Evolutionary conservation across 495 filamentous ascomycete genomes (phyloP).

Genomic region (Podospora tetraspora): DNA sequence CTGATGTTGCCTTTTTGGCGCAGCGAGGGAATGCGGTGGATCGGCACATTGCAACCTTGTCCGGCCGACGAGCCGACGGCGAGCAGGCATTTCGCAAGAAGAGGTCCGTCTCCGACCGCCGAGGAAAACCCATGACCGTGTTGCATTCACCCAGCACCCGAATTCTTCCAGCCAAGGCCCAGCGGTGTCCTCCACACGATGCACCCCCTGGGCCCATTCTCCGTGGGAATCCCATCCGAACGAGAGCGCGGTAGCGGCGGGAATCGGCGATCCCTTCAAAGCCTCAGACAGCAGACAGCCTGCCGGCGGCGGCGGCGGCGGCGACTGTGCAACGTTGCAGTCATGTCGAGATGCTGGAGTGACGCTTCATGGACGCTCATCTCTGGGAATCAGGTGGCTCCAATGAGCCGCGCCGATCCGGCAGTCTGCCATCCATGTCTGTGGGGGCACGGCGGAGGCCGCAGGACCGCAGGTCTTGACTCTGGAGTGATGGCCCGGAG

Average conservation of each 20-base stretch:
- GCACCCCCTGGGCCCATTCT: background rate
- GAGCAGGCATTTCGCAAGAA: background rate
- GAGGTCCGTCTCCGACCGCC: too few relatives aligned
- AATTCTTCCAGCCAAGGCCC: background rate
- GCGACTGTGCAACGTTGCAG: background rate
- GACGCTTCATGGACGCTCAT: background rate
- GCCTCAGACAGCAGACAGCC: background rate
- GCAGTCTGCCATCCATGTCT: background rate
- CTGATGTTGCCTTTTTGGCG: background rate
- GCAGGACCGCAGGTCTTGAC: background rate
- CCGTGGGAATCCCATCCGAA: background rate
- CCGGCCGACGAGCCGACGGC: background rate
- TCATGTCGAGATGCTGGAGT: background rate
- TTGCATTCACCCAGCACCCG: background rate
- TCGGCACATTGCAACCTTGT: background rate
- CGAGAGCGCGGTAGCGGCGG: background rate
- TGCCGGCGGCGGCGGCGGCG: background rate
- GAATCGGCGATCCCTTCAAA: background rate
- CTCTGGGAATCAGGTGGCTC: background rate
- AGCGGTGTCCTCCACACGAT: background rate
- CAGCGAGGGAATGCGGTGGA: background rate
- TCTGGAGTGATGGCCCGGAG: background rate
- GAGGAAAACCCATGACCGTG: background rate
- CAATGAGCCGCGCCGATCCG: background rate
- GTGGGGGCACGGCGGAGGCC: background rate